Conservation (phyloP, 345 rosid species). For the Pistacia atlantica region DNA sequence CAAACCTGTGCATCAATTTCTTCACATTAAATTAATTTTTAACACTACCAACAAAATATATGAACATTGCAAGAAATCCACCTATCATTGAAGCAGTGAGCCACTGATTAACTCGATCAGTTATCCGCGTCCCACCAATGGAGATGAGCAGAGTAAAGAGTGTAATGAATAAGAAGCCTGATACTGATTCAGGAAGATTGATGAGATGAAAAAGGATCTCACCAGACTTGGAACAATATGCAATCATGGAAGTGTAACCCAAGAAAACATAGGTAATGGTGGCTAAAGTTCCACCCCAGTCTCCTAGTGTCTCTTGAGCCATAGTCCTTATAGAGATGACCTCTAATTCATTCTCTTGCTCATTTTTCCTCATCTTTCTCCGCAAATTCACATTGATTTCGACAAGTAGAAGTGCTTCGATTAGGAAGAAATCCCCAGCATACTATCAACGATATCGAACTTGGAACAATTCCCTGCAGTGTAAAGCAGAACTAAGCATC, state of each 20-base stretch:
- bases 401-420: constrained; percentile 58
- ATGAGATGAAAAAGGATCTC: constrained; percentile 54
- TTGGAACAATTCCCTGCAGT: constrained; percentile 60
- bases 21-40: not conserved
- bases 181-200: constrained; percentile 47
- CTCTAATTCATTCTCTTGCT: constrained; percentile 40
- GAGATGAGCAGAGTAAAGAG: constrained; percentile 48
- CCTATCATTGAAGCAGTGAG: constrained; percentile 64
- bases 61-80: constrained; percentile 9
- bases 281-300: constrained; percentile 57
- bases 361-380: constrained; percentile 30
- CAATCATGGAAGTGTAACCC: constrained; percentile 62
- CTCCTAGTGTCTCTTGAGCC: constrained; percentile 68
- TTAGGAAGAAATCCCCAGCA: constrained; percentile 67
- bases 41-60: no score
- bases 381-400: constrained; percentile 52
- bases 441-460: constrained; percentile 48
- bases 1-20: constrained; percentile 41
- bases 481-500: not conserved
- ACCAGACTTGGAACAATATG: constrained; percentile 61
- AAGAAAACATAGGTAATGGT: constrained; percentile 51
- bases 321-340: constrained; percentile 60
- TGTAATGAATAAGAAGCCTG: constrained; percentile 45
- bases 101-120: constrained; percentile 65
- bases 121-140: constrained; percentile 50